phyloP scores from a whole-genome alignment of 2,329 filamentous ascomycete genomes.

The Ceratocystis albifundus region DNA sequence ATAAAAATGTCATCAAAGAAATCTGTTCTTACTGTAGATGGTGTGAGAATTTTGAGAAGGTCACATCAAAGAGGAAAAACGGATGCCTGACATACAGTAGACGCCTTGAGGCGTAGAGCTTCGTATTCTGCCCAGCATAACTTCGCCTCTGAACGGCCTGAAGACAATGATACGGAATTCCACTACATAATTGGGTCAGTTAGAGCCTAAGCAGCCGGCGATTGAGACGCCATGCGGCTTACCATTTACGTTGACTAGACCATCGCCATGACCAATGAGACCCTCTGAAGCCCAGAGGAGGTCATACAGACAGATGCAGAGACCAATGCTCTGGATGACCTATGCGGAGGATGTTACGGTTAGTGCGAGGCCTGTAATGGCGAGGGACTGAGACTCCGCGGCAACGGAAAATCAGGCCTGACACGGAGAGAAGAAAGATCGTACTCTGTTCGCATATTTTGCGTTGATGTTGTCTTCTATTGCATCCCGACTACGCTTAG shows the following conservation, averaged over 20 bases:
- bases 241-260: conserved; percentile 91
- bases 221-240: conserved; percentile 25
- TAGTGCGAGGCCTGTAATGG: not conserved
- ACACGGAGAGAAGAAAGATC: not conserved
- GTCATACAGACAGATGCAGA: conserved; percentile 90
- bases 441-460: conserved; percentile 87
- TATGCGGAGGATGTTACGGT: conserved; percentile 28
- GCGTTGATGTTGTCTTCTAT: conserved; percentile 95
- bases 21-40: conserved; percentile 52
- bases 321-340: conserved; percentile 85
- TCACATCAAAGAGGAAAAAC: not conserved
- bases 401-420: too few species aligned
- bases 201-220: not conserved
- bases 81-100: conserved; percentile 40
- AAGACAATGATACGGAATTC: conserved; percentile 92
- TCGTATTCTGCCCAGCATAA: conserved; percentile 74
- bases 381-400: not conserved
- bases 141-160: conserved; percentile 88
- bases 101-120: conserved; percentile 62
- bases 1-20: conserved; percentile 93
- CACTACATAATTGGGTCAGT: conserved; percentile 41
- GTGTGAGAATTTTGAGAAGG: conserved; percentile 16
- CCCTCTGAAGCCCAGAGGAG: conserved; percentile 82
- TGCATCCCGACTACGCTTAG: conserved; percentile 66
- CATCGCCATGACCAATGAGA: conserved; percentile 82